These are phyloP conservation scores for Haplosporangium gracile DNA, from an alignment of 192 early-diverging fungal species.

Conservation along the genomic window DNA sequence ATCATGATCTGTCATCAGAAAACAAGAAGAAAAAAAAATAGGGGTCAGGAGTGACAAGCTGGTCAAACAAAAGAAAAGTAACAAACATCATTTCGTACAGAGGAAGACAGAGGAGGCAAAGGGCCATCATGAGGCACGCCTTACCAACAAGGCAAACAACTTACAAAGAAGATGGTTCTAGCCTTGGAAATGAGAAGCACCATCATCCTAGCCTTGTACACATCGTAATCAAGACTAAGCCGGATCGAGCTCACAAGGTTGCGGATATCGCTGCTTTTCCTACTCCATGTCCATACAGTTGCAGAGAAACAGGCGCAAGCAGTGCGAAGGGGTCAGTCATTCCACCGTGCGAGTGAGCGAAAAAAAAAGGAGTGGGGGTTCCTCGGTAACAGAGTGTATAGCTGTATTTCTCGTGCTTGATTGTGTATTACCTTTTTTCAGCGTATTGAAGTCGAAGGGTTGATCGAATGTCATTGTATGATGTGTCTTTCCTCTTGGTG, in stretches of 20 bases:
- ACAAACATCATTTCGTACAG: not conserved
- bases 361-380: slow-evolving; percentile 2
- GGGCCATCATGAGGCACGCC: not conserved
- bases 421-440: slow-evolving; percentile 29
- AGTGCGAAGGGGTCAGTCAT: not conserved
- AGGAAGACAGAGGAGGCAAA: not conserved
- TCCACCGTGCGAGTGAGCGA: not conserved
- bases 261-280: slow-evolving; percentile 39
- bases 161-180: slow-evolving; percentile 45
- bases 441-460: slow-evolving; percentile 40
- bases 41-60: not conserved
- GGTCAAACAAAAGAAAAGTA: not conserved
- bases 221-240: slow-evolving; percentile 39
- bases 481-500: slow-evolving; percentile 40
- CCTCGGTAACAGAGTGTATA: not conserved
- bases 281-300: not conserved
- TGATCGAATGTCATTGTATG: slow-evolving; percentile 42
- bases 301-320: not conserved
- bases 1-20: slow-evolving; percentile 57
- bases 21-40: not conserved
- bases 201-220: slow-evolving; percentile 44
- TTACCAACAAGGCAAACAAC: not conserved
- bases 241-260: slow-evolving; percentile 49
- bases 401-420: not conserved
- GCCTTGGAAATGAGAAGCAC: slow-evolving; percentile 45